Evolutionary conservation across 23 red algal species (phyloP), one percentile per base, ranked within the genome.

Genomic region (Cyanidioschyzon merolae): DNA sequence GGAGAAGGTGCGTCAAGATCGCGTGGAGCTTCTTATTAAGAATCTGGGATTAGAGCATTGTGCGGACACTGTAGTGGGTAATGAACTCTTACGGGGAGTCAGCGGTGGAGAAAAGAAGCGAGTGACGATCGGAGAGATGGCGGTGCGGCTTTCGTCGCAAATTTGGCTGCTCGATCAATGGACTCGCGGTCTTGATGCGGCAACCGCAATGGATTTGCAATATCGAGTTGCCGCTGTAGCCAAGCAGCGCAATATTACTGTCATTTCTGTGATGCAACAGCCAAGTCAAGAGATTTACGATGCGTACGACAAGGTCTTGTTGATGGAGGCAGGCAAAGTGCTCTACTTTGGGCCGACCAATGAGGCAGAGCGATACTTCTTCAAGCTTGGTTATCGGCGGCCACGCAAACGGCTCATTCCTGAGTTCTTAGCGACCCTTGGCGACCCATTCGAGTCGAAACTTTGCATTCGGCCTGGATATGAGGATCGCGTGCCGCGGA

Each of bases 31-130:
- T 16, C 79, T 84, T 1, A 83, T 87, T 0, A 74, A 82, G 27
- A 76, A 57, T 27, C 76, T 96, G n/a, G 79, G 87, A 17, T 83
- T 96, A 63, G 80, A 86, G 37, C 88, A 86, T 38, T 77, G 75
- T 17, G 59, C 87, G n/a, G 77, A 86, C 58, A 88, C 88, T 34
- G 75, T 85, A 37, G 76, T 96, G 18, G 92, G 92, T 0, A 74
- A 87, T 67, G 82, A 88, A 41, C 74, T 80, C 29, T 74, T 96
- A 38, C 80, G 92, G 39, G 92, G 92, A 24, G 79, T 90, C 39
- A 89, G 85, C 77, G 92, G 92, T 34, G 92, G 92, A 17, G 92
- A 96, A 63, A 84, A 81, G 87, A 96, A 96, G 87, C 67, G 92
- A 21, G 87, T 90, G 2, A 96, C 87, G 0, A 90, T 96, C 68